Percentiles rank a stretch among this genome's conserved stretches.
Conservation (phyloP, 805 yeast species). For the Saccharomyces paradoxus region DNA sequence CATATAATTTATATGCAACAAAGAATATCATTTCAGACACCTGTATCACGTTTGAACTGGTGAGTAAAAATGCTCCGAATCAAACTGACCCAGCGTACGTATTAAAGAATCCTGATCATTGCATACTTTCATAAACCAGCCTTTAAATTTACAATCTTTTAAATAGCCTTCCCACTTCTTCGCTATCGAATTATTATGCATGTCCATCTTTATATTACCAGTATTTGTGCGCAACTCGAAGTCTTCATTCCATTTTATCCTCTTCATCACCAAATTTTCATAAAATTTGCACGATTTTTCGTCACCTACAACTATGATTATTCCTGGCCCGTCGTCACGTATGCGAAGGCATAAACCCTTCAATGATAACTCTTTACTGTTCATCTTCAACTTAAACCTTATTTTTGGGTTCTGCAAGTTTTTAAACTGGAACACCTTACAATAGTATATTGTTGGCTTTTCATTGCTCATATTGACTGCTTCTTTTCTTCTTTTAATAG, state of each 20-base stretch:
- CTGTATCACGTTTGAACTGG: not conserved
- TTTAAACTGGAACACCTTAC: constrained; percentile 50
- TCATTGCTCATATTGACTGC: not conserved
- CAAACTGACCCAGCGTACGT: constrained; percentile 41
- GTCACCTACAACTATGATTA: constrained; percentile 73
- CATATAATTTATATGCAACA: no score
- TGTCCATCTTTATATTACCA: constrained; percentile 27
- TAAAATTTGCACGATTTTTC: constrained; percentile 52
- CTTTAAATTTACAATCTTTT: constrained; percentile 43
- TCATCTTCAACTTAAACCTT: constrained; percentile 64
- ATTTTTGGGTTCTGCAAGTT: constrained; percentile 57
- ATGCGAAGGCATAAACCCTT: constrained; percentile 53
- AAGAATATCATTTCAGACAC: no score
- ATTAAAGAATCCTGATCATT: constrained; percentile 43
- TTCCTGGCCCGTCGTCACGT: constrained; percentile 36
- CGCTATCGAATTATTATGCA: constrained; percentile 38
- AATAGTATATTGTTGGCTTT: constrained; percentile 3
- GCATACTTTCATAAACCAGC: constrained; percentile 61
- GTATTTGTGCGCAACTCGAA: constrained; percentile 30
- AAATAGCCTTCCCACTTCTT: constrained; percentile 70
- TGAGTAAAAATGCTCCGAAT: constrained; percentile 36
- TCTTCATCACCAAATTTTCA: constrained; percentile 46
- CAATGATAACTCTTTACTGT: constrained; percentile 65
- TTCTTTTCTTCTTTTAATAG: constrained; percentile 9
- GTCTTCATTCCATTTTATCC: constrained; percentile 65